phyloP scores from a whole-genome alignment of 768 basidiomycete species.

The Royoungia palumana region DNA sequence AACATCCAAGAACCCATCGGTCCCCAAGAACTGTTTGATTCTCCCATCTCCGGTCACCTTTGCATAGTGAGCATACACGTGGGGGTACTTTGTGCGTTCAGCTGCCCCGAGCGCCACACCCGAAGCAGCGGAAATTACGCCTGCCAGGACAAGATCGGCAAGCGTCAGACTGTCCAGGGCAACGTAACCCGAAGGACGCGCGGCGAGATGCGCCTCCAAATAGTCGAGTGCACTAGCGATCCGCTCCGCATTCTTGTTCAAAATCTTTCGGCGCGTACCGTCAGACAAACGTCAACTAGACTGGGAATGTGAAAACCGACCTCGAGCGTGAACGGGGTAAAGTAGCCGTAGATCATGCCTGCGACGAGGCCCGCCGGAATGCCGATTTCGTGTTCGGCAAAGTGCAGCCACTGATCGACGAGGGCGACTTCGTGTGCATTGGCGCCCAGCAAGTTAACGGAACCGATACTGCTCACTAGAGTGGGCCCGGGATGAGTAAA shows the following conservation, averaged over 20 bases:
- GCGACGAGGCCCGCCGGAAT: background rate
- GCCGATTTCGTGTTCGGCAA: conserved; percentile 9
- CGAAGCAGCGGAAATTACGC: background rate
- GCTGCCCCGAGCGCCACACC: background rate
- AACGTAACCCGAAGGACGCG: conserved; percentile 1
- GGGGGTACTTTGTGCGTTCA: conserved; percentile 8
- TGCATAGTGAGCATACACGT: conserved; percentile 8
- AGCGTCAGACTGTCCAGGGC: conserved; percentile 5
- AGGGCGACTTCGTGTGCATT: conserved; percentile 1
- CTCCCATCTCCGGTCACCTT: conserved; percentile 6
- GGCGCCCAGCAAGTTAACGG: conserved; percentile 1
- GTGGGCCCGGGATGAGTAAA: background rate
- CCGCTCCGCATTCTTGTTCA: background rate
- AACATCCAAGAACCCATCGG: background rate
- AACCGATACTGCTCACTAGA: conserved; percentile 1
- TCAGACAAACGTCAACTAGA: background rate
- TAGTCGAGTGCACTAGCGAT: background rate
- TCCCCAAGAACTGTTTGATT: conserved; percentile 1
- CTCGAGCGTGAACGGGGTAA: background rate
- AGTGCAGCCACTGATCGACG: conserved; percentile 17
- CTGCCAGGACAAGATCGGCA: conserved; percentile 9
- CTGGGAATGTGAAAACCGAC: background rate
- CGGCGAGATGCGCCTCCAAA: conserved; percentile 8
- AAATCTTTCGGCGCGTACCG: background rate
- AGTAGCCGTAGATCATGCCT: background rate